Evolutionary conservation across 2,329 filamentous ascomycete genomes (phyloP).

Genomic region (Colletotrichum camelliae): DNA sequence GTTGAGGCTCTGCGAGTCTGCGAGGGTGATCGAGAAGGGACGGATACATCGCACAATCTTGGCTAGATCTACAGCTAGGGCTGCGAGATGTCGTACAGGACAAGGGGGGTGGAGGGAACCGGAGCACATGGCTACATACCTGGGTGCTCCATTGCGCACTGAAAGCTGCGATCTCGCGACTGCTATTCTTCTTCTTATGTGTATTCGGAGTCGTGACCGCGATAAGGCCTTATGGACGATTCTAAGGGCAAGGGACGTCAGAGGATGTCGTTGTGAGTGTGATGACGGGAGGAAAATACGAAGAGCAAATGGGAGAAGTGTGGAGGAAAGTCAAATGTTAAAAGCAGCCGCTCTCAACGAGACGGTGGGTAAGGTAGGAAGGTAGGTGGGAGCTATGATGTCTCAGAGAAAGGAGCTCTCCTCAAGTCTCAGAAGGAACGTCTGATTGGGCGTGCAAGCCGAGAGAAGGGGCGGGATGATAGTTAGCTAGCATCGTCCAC

Average conservation of each 20-base stretch:
- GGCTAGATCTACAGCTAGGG: not conserved
- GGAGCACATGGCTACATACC: not conserved
- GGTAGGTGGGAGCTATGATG: conserved; percentile 1
- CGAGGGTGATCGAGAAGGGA: not conserved
- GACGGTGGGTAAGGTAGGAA: not conserved
- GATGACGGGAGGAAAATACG: not conserved
- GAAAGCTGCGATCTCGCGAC: not conserved
- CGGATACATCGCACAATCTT: not conserved
- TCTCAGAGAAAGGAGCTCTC: not conserved
- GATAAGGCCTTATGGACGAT: not conserved
- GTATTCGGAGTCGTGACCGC: not conserved
- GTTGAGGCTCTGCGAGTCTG: not conserved
- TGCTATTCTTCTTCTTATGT: not conserved
- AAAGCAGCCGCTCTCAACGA: not conserved
- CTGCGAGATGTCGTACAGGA: not conserved
- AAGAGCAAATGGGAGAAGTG: not conserved
- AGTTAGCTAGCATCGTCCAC: not conserved
- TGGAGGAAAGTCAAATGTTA: conserved; percentile 10
- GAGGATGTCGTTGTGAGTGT: not conserved
- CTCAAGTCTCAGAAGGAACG: not conserved
- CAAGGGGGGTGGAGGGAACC: not conserved
- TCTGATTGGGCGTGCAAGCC: not conserved
- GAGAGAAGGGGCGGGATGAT: not conserved
- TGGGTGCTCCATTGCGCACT: conserved; percentile 15
- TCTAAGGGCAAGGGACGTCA: not conserved